Evolutionary conservation across 495 filamentous ascomycete species (phyloP).

Genomic region (Neurospora cerealis): DNA sequence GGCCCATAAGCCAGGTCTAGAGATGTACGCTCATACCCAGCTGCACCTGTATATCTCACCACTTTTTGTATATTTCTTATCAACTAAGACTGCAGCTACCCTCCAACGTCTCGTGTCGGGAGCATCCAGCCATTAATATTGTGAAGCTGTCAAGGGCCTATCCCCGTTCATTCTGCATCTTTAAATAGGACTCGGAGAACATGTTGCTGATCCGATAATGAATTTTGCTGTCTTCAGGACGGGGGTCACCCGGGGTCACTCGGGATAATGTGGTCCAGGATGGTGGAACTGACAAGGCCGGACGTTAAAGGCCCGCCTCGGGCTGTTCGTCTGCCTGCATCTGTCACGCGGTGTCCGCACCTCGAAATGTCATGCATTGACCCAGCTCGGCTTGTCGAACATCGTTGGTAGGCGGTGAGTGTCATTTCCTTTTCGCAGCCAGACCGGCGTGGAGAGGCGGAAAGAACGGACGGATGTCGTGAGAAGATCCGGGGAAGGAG

Average conservation of each 20-base stretch:
- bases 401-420: not conserved
- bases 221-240: not conserved
- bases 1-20: not conserved
- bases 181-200: not conserved
- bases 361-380: not conserved
- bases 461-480: not conserved
- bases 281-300: not conserved
- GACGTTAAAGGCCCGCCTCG: not conserved
- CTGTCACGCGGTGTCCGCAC: not conserved
- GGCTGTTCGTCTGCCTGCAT: not conserved
- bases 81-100: not conserved
- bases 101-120: not conserved
- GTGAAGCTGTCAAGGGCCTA: not conserved
- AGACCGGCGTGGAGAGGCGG: not conserved
- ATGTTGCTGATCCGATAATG: not conserved
- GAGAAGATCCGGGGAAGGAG: not conserved
- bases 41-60: not conserved
- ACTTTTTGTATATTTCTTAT: not conserved
- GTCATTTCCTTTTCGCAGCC: not conserved
- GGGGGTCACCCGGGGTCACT: not conserved
- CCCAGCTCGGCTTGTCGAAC: not conserved
- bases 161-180: not conserved
- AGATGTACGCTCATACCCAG: not conserved
- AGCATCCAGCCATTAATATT: not conserved
- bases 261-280: not conserved